phyloP scores from a whole-genome alignment of 441 rosid species.

The Hura crepitans region DNA sequence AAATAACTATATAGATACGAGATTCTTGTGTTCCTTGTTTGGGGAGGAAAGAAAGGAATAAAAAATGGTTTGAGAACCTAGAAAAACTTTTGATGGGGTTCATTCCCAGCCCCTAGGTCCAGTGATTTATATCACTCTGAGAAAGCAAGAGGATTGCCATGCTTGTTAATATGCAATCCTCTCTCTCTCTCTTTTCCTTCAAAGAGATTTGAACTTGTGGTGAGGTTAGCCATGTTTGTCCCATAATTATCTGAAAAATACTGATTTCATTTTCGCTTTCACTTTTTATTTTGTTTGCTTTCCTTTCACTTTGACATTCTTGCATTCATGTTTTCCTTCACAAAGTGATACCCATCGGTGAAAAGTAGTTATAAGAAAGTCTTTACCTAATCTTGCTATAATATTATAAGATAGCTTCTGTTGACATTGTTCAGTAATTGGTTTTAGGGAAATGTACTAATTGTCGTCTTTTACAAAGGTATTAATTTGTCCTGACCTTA shows the following conservation, averaged over 20 bases:
- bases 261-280: too few species aligned
- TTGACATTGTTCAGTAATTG: background rate
- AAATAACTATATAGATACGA: too few species aligned
- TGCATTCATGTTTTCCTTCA: background rate
- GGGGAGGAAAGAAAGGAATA: background rate
- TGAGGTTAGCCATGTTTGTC: too few species aligned
- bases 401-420: background rate
- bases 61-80: background rate
- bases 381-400: background rate
- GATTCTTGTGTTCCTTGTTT: background rate
- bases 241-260: too few species aligned
- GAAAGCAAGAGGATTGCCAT: background rate
- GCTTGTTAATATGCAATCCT: background rate
- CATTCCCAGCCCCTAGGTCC: background rate
- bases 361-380: background rate
- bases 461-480: too few species aligned
- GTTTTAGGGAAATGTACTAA: too few species aligned
- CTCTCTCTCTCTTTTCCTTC: background rate
- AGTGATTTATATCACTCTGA: background rate
- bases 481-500: too few species aligned
- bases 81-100: background rate
- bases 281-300: too few species aligned
- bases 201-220: too few species aligned
- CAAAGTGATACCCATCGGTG: background rate
- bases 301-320: background rate